Evolutionary conservation across 352 stramenopile genomes (phyloP), one percentile per base, ranked within the genome.

Genomic region (Globisporangium acanthophoron): DNA sequence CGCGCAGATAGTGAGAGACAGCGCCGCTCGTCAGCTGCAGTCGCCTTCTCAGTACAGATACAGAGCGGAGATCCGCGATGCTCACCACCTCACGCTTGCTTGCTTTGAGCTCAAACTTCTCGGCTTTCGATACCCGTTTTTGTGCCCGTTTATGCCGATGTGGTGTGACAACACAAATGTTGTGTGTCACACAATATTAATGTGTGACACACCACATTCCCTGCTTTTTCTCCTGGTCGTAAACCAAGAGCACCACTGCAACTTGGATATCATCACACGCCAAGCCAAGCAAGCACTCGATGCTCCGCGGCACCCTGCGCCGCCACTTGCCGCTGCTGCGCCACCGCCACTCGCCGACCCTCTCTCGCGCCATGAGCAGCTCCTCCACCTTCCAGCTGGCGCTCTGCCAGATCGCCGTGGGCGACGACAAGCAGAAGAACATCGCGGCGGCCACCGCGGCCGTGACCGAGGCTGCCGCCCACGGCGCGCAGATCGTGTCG

Each of bases 381-480:
- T 20, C 51, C 29, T 33, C 50, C 54, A 89, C 73, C 54, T 92
- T 97, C 68, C 94, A 96, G 64, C 64, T 99, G 54, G 96, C 93
- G 18, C 77, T 99, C 46, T 98, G 97, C 64, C 97, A 99, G 76
- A 97, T 99, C 68, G 74, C 81, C 15, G 96, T 98, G 40, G 91
- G 85, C 35, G 72, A 88, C 55, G 73, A 94, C 73, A 96, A 96
- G 77, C 58, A 62, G 9, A 73, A 77, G 52, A 96, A 96, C 70
- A 94, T 96, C 56, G 92, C 90, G 44, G 82, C 74, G 1, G 82
- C 85, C 54, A 80, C 59, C 18, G 59, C 73, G 3, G 84, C 81
- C 45, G 70, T 96, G 55, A 71, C 72, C 8, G 71, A 90, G 55
- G 85, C 87, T 6, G 87, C 75, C 9, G 54, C 61, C 54, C 90